Evolutionary conservation across 371 early-diverging fungal species (phyloP), one percentile per base, ranked within the genome.

Genomic region (Mucor circinelloides): DNA sequence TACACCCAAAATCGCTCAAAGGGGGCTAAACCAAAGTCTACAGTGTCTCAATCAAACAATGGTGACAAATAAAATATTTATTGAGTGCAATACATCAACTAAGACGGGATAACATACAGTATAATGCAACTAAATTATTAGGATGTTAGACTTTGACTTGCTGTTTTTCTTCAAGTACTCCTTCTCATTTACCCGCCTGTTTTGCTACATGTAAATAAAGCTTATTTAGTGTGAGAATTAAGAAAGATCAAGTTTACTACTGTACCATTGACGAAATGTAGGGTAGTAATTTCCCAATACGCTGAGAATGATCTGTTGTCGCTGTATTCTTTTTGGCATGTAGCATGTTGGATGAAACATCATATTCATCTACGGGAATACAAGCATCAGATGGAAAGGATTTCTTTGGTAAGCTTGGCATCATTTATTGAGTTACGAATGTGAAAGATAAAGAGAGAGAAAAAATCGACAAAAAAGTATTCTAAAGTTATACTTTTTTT

Each of bases 191-290:
- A 60, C 36, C 60, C 60, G 50, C 38, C 57, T 32, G 27, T 67
- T 28, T 60, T 67, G 67, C 67, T 67, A 55, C 7, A 48, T 25
- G 7, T 9, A 25, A 40, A 46, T 27, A 44, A 21, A 61, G 34
- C 40, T 12, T 36, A 38, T 19, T 27, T 10, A 42, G 36, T 36
- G 36, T 36, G 36, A 36, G 36, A 36, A 36, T 13, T 8, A 36
- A 36, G 36, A 21, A 60, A 15, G 32, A 17, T 19, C 15, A 13
- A 42, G n/a, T 42, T 19, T n/a, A 28, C 28, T 60, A 36, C 7
- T 9, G 8, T 66, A 70, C 70, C 70, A 65, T 70, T 10, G 64
- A 63, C 17, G 56, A 44, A 27, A 70, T 70, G 58, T 70, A 64
- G 25, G 64, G 57, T 23, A 70, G 7, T 15, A 66, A 44, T 61